These are phyloP conservation scores for Xylaria sp. DNA, from an alignment of 2,329 filamentous ascomycete genomes.

Conservation along the genomic window DNA sequence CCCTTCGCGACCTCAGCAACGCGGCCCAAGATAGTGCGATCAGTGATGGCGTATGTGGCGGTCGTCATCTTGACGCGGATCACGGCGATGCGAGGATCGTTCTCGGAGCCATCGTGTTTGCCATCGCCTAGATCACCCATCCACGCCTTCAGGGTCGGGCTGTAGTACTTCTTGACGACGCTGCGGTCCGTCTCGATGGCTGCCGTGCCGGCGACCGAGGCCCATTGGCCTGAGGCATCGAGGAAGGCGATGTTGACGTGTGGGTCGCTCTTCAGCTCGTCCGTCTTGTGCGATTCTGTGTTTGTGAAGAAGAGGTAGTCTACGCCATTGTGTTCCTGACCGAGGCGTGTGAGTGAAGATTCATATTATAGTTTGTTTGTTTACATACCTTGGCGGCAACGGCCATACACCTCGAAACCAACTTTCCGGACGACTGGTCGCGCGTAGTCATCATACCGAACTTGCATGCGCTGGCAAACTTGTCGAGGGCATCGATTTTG, in stretches of 20 bases:
- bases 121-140: constrained; percentile 87
- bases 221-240: constrained; percentile 82
- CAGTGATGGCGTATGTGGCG: constrained; percentile 75
- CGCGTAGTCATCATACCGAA: constrained; percentile 91
- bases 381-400: constrained; percentile 76
- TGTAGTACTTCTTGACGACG: constrained; percentile 80
- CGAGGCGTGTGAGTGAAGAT: neutral
- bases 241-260: constrained; percentile 87
- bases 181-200: constrained; percentile 75
- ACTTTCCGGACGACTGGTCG: constrained; percentile 69
- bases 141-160: constrained; percentile 80
- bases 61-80: constrained; percentile 80
- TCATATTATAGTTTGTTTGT: neutral
- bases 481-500: constrained; percentile 79
- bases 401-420: constrained; percentile 89
- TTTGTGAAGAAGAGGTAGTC: constrained; percentile 93
- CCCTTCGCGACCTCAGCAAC: constrained; percentile 81
- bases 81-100: constrained; percentile 84
- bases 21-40: constrained; percentile 71
- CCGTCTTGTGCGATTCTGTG: constrained; percentile 87
- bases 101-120: constrained; percentile 81
- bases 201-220: constrained; percentile 81
- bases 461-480: constrained; percentile 78
- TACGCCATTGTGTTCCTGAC: constrained; percentile 78
- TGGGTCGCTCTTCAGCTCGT: constrained; percentile 78